Evolutionary conservation across 805 yeast species (phyloP), one percentile per base, ranked within the genome.

Genomic region (Lachancea dasiensis): DNA sequence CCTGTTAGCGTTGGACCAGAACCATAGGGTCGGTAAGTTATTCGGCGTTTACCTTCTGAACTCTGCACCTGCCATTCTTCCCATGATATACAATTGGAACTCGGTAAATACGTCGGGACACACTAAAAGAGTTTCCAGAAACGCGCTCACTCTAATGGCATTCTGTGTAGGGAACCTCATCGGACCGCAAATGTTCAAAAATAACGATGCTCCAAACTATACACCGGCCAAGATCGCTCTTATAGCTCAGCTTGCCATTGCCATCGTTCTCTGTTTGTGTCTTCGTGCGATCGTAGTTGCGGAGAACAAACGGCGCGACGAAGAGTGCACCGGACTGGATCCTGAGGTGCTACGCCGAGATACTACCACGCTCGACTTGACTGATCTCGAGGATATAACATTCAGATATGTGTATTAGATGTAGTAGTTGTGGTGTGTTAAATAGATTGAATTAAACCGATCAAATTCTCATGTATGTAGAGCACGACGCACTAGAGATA

Each of bases 111-210:
- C 79, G 24, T 78, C 87, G 1, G 92, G 92, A 9, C 73, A 77
- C 44, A 81, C 90, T 11, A 84, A 84, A 58, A 77, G 80, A 49
- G 67, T 77, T 46, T 68, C 77, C 4, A 69, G 75, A 21, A 73
- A 75, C 36, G 79, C 81, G 5, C 55, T 77, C 24, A 70, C 70
- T 33, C 67, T 81, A 56, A 68, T 81, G 41, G 80, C 76, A 5
- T 83, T 79, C 55, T 75, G 84, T 29, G 71, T 75, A 29, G 84
- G 85, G n/a, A 77, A 80, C 55, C 63, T 81, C 25, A 70, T 79
- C 41, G 90, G 89, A 2, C 87, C 92, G 4, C 86, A 80, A 57
- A 69, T 81, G 15, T 83, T 83, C 63, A 68, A 64, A 41, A 58
- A 70, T 0, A 47, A 58, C 6, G 74, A 80, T 40, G 78, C 75